These are phyloP conservation scores for Daldinia vernicosa DNA, from an alignment of 495 filamentous ascomycete genomes.

Conservation along the genomic window DNA sequence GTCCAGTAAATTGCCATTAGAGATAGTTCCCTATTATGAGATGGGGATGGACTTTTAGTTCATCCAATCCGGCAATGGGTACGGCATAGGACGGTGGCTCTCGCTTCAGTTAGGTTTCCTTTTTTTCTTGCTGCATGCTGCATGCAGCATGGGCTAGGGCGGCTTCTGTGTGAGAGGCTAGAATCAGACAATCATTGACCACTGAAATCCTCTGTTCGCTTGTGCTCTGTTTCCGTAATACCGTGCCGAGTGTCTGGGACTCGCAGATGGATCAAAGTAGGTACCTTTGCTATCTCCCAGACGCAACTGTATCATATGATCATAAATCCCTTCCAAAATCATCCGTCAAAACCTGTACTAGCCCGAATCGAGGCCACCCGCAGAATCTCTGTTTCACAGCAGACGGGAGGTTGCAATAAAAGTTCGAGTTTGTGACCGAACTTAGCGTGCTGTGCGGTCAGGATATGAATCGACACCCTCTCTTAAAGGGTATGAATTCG, in stretches of 20 bases:
- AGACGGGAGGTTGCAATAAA: slow-evolving; percentile 29
- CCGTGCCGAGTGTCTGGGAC: slow-evolving; percentile 33
- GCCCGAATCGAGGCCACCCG: slow-evolving; percentile 38
- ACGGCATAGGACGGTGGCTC: slow-evolving; percentile 29
- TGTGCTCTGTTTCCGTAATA: slow-evolving; percentile 30
- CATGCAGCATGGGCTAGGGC: slow-evolving; percentile 27
- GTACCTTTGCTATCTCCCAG: slow-evolving; percentile 7
- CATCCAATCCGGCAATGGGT: slow-evolving; percentile 2
- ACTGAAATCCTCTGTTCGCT: slow-evolving; percentile 28
- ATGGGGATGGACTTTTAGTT: slow-evolving; percentile 12
- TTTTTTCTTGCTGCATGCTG: slow-evolving; percentile 19
- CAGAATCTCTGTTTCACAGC: slow-evolving; percentile 42
- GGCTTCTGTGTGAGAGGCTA: slow-evolving; percentile 35
- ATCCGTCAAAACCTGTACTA: slow-evolving; percentile 23
- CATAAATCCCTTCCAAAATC: slow-evolving; percentile 10
- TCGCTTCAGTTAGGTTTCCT: slow-evolving; percentile 28
- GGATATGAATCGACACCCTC: slow-evolving; percentile 18
- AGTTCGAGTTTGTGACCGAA: slow-evolving; percentile 27
- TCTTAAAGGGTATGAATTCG: neutral
- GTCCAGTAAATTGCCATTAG: slow-evolving; percentile 47
- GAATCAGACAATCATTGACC: slow-evolving; percentile 41
- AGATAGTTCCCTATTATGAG: neutral
- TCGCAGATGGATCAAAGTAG: slow-evolving; percentile 15
- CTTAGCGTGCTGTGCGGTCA: slow-evolving; percentile 20
- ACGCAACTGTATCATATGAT: slow-evolving; percentile 19